Percentiles rank a stretch among this genome's conserved stretches.
These are phyloP conservation scores for Rhodomyrtus psidioides DNA, from an alignment of 441 rosid genomes.

Conservation along the genomic window DNA sequence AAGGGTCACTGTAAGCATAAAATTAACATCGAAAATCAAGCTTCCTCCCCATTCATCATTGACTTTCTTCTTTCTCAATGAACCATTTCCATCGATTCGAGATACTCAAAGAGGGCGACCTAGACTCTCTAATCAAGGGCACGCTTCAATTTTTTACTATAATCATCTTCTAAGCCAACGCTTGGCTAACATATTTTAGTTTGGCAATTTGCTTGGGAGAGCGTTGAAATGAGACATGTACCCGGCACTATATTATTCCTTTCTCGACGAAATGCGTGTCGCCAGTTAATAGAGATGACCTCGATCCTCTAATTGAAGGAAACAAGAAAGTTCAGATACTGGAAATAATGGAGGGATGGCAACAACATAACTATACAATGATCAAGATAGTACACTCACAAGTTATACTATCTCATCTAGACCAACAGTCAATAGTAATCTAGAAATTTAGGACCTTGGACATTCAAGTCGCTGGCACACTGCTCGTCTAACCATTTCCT, in stretches of 20 bases:
- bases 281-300: too few species aligned
- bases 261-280: too few species aligned
- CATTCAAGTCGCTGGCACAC: neutral
- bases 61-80: neutral
- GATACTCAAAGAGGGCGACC: neutral
- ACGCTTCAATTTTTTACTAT: neutral
- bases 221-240: neutral
- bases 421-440: neutral
- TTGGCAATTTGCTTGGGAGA: neutral
- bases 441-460: neutral
- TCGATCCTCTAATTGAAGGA: neutral
- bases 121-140: neutral
- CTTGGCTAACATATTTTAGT: neutral
- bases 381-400: neutral
- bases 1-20: neutral
- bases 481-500: neutral
- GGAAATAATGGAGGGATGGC: neutral
- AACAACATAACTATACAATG: neutral
- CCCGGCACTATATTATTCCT: too few species aligned
- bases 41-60: neutral
- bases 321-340: neutral
- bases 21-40: neutral
- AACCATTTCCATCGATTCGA: neutral
- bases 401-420: neutral
- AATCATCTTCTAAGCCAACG: neutral